Evolutionary conservation across 129 eudicot genomes (phyloP).

Genomic region (Gnaphalium uliginosum): DNA sequence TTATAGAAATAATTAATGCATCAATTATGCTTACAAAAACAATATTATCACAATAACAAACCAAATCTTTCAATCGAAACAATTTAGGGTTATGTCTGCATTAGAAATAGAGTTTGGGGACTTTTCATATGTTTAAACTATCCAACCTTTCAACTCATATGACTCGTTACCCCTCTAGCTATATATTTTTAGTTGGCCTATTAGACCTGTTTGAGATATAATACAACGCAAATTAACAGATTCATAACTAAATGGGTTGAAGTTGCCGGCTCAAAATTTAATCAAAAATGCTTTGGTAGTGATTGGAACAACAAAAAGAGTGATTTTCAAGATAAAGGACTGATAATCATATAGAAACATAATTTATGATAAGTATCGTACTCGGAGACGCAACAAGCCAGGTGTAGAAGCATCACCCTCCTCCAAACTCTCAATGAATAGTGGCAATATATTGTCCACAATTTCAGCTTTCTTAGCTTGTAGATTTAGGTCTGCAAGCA

Average conservation of each 20-base stretch:
- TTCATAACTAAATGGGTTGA: not conserved
- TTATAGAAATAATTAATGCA: not conserved
- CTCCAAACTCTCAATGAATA: slow-evolving; percentile 87
- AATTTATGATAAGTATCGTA: slow-evolving; percentile 37
- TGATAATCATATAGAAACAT: slow-evolving; percentile 21
- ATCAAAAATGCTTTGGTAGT: not conserved
- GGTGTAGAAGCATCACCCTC: slow-evolving; percentile 99
- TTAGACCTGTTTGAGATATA: not conserved
- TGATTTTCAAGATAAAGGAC: not conserved
- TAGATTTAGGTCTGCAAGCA: slow-evolving; percentile 80
- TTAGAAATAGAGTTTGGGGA: not conserved
- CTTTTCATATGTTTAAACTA: not conserved
- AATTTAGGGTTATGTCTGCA: not conserved
- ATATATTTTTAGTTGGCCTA: not conserved
- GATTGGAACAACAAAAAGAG: slow-evolving; percentile 12
- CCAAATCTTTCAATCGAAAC: not conserved
- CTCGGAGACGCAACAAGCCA: slow-evolving; percentile 88
- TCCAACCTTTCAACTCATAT: too few species aligned
- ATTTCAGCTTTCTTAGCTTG: slow-evolving; percentile 80
- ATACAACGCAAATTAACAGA: not conserved
- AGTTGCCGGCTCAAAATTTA: not conserved
- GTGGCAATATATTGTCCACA: slow-evolving; percentile 81
- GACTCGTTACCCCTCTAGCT: not conserved
- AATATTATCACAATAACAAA: too few species aligned
- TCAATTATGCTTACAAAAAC: not conserved